phyloP scores from a whole-genome alignment of 2,329 filamentous ascomycete species.

The Fusarium coicis region DNA sequence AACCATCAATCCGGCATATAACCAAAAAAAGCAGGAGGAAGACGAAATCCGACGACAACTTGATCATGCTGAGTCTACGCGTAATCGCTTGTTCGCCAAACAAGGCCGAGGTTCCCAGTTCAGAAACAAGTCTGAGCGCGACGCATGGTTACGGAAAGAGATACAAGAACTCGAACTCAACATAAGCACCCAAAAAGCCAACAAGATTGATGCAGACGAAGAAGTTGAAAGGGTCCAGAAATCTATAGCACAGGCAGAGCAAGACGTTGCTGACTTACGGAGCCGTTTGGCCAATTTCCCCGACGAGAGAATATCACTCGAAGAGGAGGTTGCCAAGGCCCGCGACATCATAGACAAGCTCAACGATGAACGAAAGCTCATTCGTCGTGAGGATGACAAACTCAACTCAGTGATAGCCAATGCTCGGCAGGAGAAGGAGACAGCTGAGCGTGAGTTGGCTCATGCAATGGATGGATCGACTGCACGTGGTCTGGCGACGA shows the following conservation, averaged over 20 bases:
- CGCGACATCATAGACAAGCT: conserved; percentile 83
- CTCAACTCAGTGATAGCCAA: conserved; percentile 81
- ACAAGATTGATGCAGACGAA: conserved; percentile 84
- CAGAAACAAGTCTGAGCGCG: conserved; percentile 86
- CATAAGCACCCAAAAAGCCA: conserved; percentile 82
- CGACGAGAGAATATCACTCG: conserved; percentile 76
- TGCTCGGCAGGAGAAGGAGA: conserved; percentile 79
- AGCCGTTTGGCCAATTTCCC: conserved; percentile 82
- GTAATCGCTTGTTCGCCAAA: conserved; percentile 87
- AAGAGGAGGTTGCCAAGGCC: conserved; percentile 78
- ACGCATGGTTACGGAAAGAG: conserved; percentile 82
- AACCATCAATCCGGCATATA: conserved; percentile 80
- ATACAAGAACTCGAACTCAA: conserved; percentile 82
- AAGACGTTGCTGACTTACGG: conserved; percentile 76
- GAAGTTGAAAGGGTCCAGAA: conserved; percentile 78
- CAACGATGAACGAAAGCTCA: conserved; percentile 85
- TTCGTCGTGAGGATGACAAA: conserved; percentile 91
- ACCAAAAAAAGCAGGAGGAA: conserved; percentile 78
- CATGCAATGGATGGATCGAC: conserved; percentile 92
- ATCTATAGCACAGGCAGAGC: conserved; percentile 77
- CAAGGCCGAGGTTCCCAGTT: conserved; percentile 91
- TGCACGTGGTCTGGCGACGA: conserved; percentile 84
- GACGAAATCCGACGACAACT: conserved; percentile 75
- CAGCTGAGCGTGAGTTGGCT: conserved; percentile 80
- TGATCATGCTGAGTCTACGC: conserved; percentile 77